Conservation (phyloP, 2,329 filamentous ascomycete species). For the Aspergillus candidus region DNA sequence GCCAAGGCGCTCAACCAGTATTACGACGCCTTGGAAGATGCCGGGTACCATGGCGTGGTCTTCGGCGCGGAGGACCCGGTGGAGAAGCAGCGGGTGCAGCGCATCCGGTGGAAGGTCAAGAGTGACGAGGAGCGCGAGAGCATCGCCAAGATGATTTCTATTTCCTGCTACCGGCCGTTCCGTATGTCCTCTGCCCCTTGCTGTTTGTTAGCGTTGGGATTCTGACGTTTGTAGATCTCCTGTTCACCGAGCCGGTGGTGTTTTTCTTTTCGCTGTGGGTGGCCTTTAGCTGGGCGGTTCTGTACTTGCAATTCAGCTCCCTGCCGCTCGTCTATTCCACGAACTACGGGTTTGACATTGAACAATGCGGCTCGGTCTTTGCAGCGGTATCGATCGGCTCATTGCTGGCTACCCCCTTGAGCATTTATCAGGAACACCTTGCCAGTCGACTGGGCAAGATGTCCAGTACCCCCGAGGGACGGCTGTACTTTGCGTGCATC, state of each 20-base stretch:
- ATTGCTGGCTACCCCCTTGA: constrained; percentile 57
- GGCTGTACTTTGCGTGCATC: constrained; percentile 74
- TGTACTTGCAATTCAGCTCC: constrained; percentile 73
- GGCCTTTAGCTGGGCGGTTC: constrained; percentile 74
- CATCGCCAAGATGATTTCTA: constrained; percentile 59
- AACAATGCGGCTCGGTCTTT: constrained; percentile 65
- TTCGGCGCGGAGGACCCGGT: constrained; percentile 29
- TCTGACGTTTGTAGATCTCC: constrained; percentile 32
- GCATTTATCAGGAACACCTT: constrained; percentile 63
- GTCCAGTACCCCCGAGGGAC: constrained; percentile 58
- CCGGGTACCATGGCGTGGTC: constrained; percentile 52
- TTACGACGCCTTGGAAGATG: constrained; percentile 64
- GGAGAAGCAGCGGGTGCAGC: constrained; percentile 30
- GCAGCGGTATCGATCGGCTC: constrained; percentile 61
- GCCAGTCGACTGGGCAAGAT: constrained; percentile 46
- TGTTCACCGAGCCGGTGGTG: constrained; percentile 56
- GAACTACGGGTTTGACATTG: constrained; percentile 59
- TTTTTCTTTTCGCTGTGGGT: constrained; percentile 75
- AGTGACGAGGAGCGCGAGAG: constrained; percentile 67
- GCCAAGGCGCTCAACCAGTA: constrained; percentile 66
- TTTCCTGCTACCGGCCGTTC: constrained; percentile 70
- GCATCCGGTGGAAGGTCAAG: constrained; percentile 69
- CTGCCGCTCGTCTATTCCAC: constrained; percentile 69
- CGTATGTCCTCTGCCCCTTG: constrained; percentile 28
- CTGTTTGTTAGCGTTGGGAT: not conserved